Conservation (phyloP, 495 filamentous ascomycete genomes). For the Collariella sp. region DNA sequence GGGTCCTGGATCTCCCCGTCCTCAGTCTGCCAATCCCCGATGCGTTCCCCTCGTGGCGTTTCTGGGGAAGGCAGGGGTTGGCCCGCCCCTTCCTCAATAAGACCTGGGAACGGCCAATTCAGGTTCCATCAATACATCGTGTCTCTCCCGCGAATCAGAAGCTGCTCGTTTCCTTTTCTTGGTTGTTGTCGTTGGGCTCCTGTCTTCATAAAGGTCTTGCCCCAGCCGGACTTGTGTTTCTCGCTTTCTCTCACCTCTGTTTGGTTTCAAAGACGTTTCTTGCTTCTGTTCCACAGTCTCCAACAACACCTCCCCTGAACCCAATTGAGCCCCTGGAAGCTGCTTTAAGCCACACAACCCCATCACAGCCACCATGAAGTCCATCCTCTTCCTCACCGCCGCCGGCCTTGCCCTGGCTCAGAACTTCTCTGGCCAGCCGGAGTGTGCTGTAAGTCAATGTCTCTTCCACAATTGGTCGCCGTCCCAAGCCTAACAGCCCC, state of each 20-base stretch:
- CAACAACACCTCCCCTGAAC: background rate
- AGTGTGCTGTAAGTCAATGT: slow-evolving; percentile 29
- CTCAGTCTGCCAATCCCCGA: no score
- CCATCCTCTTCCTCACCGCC: slow-evolving; percentile 17
- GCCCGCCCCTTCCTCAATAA: no score
- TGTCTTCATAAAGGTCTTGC: background rate
- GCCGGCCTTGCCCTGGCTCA: slow-evolving; percentile 22
- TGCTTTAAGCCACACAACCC: background rate
- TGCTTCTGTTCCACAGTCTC: background rate
- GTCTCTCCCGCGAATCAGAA: background rate
- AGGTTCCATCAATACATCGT: background rate
- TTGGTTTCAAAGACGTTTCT: background rate
- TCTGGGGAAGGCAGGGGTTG: no score
- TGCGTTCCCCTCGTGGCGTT: no score
- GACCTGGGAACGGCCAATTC: no score
- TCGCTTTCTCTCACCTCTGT: background rate
- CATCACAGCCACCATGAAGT: slow-evolving; percentile 24
- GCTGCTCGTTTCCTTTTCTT: background rate
- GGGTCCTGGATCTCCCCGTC: no score
- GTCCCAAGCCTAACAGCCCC: background rate
- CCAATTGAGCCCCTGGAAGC: background rate
- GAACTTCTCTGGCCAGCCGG: slow-evolving; percentile 26
- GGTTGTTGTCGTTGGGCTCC: background rate
- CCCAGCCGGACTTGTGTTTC: background rate
- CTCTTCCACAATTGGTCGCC: background rate